Evolutionary conservation across 345 rosid genomes (phyloP).

Genomic region (Ailanthus altissimus): DNA sequence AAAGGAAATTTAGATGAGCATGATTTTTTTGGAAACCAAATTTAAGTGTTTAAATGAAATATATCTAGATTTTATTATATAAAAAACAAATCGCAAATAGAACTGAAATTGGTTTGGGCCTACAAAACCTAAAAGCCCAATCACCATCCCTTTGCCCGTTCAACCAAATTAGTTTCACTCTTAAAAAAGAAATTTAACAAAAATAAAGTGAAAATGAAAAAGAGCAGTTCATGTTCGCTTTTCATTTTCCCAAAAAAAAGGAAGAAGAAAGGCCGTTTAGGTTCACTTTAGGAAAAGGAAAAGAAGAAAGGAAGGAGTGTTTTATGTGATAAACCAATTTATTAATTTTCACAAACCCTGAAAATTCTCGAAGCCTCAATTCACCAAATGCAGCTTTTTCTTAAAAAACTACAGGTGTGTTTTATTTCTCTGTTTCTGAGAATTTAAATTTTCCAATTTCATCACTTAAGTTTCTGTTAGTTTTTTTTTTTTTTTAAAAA

Average conservation of each 20-base stretch:
- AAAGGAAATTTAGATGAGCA: background rate
- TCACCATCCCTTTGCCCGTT: background rate
- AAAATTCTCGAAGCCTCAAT: background rate
- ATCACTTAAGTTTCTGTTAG: background rate
- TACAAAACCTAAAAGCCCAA: background rate
- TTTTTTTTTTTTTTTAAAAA: background rate
- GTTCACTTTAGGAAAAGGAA: background rate
- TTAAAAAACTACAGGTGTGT: slow-evolving; percentile 2
- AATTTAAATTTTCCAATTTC: background rate
- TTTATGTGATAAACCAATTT: background rate
- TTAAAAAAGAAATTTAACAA: too few relatives aligned
- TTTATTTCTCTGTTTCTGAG: background rate
- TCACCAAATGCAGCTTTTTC: slow-evolving; percentile 13
- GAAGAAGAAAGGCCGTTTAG: background rate
- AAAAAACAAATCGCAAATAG: background rate
- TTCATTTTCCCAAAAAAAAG: background rate
- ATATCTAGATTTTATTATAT: too few relatives aligned
- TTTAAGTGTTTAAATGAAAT: background rate
- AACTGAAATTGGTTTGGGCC: background rate
- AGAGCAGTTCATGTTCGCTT: background rate
- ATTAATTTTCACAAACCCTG: slow-evolving; percentile 5
- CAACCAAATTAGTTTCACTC: background rate
- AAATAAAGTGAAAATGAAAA: background rate
- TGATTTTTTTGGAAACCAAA: too few relatives aligned
- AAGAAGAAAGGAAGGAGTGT: background rate